phyloP scores from a whole-genome alignment of 2,329 filamentous ascomycete species.

The Teratosphaeriaceae sp. region DNA sequence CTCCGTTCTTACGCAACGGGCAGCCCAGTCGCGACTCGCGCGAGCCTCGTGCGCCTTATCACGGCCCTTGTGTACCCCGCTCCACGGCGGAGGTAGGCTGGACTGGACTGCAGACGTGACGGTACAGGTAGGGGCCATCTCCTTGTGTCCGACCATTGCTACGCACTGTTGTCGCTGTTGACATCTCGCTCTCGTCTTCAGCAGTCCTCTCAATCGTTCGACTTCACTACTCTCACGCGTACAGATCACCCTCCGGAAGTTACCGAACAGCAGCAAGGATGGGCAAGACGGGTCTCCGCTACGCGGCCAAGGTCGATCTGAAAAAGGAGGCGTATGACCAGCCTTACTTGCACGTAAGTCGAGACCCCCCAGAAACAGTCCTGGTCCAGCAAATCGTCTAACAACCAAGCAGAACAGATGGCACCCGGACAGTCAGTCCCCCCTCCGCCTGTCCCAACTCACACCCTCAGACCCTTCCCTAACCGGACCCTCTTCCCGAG shows the following conservation, averaged over 20 bases:
- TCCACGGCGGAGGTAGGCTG: neutral
- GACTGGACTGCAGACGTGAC: too few relatives aligned
- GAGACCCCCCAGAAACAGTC: constrained; percentile 8
- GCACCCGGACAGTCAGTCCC: constrained; percentile 73
- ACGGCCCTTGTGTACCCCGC: neutral
- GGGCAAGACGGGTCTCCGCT: constrained; percentile 55
- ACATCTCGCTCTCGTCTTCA: neutral
- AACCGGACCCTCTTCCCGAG: neutral
- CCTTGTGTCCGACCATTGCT: neutral
- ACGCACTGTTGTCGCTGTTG: neutral
- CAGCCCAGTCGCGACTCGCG: neutral
- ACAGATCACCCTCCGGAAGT: neutral
- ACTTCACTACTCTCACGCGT: neutral
- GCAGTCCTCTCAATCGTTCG: neutral
- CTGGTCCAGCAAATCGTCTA: too few relatives aligned
- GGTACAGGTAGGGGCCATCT: neutral
- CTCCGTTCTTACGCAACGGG: neutral
- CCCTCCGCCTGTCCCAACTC: neutral
- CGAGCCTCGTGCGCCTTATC: neutral
- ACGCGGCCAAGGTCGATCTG: constrained; percentile 65
- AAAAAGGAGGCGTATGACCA: constrained; percentile 66
- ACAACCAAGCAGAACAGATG: constrained; percentile 73
- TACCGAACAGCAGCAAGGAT: constrained; percentile 25
- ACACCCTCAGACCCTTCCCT: constrained; percentile 2
- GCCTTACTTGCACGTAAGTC: constrained; percentile 31